Evolutionary conservation across 192 early-diverging fungal species (phyloP), one percentile per base, ranked within the genome.

Genomic region (Coemansia sp.): DNA sequence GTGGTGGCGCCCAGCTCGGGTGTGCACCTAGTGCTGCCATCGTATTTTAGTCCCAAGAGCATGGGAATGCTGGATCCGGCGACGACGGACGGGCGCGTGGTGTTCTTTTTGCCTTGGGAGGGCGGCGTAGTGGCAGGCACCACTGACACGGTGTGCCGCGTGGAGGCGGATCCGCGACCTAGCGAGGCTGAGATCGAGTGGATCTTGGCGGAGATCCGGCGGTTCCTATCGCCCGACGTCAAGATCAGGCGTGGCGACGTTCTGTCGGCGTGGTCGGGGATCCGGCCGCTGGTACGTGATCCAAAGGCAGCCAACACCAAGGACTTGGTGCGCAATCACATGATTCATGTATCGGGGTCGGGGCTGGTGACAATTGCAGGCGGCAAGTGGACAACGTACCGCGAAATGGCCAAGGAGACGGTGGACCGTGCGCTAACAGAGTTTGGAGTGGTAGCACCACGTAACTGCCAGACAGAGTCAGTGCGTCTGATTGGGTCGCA

Each of bases 361-460:
- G 91, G 91, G 4, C 68, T 98, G 56, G 75, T 98, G 59, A 97
- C 95, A 4, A 95, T 98, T 77, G 93, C 95, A 32, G 95, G 95
- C 63, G 95, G 95, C 58, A 98, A 98, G 70, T 98, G 95, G 95
- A 98, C 95, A 2, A 98, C 95, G 0, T 98, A 96, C 82, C 88
- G 95, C 58, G 87, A 90, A 58, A 98, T 98, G 95, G 94, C 95
- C 35, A 84, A 90, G 62, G 95, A 98, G 66, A 95, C 94, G 0
- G 83, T 98, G 58, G 94, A 98, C 74, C 72, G 76, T 59, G 95
- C 95, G 4, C 85, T 96, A 60, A 67, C 89, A 58, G 82, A 83
- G 39, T 93, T 91, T 66, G 77, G 63, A 4, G 82, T 97, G 22
- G 68, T 85, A 21, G 88, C 91, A 4, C 60, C 75, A 11, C 82